Percentiles rank a stretch among this genome's conserved stretches.
phyloP scores from a whole-genome alignment of 768 basidiomycete species.

The Inosperma sp. region DNA sequence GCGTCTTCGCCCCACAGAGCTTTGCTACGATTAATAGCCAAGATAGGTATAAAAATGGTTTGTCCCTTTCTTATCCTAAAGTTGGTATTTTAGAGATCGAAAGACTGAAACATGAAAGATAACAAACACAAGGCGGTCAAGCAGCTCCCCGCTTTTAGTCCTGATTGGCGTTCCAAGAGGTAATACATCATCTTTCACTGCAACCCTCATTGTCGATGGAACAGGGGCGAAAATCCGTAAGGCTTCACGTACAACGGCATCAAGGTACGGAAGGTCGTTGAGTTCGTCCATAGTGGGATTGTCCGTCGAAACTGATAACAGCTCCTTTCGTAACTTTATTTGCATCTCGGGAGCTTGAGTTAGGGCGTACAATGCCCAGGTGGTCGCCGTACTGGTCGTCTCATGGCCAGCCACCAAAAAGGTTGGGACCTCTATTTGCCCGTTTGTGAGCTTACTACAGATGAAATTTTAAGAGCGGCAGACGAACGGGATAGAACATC shows the following conservation, averaged over 20 bases:
- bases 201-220: conserved; percentile 37
- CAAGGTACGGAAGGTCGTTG: conserved; percentile 64
- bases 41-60: conserved; percentile 45
- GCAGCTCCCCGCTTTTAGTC: conserved; percentile 38
- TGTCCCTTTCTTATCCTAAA: conserved; percentile 43
- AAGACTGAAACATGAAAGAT: too few relatives aligned
- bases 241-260: conserved; percentile 56
- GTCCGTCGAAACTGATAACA: conserved; percentile 46
- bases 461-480: too few relatives aligned
- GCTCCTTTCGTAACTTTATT: conserved; percentile 53
- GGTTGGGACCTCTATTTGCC: conserved; percentile 64
- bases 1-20: conserved; percentile 63
- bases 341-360: conserved; percentile 46
- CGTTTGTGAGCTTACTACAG: too few relatives aligned
- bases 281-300: conserved; percentile 68
- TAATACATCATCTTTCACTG: conserved; percentile 49
- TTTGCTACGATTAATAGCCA: conserved; percentile 47
- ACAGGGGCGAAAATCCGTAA: conserved; percentile 55
- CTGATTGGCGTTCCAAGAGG: conserved; percentile 45
- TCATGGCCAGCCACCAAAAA: conserved; percentile 60
- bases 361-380: conserved; percentile 60
- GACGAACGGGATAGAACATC: conserved; percentile 56
- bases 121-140: conserved; percentile 31
- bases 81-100: not conserved
- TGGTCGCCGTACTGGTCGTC: conserved; percentile 47